Evolutionary conservation across 176 grass and related monocot species (phyloP).

Genomic region (Paspalum notatum): DNA sequence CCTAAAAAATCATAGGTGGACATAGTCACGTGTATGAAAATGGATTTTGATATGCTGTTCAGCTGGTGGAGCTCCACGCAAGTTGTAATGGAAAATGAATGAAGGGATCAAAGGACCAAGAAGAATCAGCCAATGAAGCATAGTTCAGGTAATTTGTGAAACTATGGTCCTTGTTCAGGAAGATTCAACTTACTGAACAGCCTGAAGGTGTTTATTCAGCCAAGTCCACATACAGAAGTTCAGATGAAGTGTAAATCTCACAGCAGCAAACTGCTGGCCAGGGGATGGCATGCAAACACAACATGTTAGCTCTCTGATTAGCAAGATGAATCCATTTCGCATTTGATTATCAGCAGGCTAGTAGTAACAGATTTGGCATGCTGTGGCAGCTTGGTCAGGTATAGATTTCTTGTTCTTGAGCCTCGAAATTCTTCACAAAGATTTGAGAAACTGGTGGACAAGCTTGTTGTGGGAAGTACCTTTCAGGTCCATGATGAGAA

Average conservation of each 20-base stretch:
- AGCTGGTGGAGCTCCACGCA: not conserved
- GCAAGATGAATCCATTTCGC: no score
- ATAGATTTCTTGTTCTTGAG: not conserved
- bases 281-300: not conserved
- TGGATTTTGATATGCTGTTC: slow-evolving; percentile 48
- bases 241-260: not conserved
- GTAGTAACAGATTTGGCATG: not conserved
- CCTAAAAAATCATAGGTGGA: slow-evolving; percentile 51
- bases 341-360: not conserved
- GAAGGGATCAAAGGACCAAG: not conserved
- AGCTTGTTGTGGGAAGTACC: not conserved
- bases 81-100: not conserved
- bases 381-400: not conserved
- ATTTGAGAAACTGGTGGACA: not conserved
- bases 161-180: not conserved
- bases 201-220: not conserved
- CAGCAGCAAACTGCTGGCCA: not conserved
- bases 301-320: not conserved
- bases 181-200: not conserved
- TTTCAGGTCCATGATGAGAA: not conserved
- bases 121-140: not conserved
- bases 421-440: not conserved
- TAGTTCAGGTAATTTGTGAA: not conserved
- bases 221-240: not conserved
- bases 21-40: slow-evolving; percentile 38